Base-by-base conservation (phyloP, 1,284 basidiomycete genomes). In the Moesziomyces sp. region DNA sequence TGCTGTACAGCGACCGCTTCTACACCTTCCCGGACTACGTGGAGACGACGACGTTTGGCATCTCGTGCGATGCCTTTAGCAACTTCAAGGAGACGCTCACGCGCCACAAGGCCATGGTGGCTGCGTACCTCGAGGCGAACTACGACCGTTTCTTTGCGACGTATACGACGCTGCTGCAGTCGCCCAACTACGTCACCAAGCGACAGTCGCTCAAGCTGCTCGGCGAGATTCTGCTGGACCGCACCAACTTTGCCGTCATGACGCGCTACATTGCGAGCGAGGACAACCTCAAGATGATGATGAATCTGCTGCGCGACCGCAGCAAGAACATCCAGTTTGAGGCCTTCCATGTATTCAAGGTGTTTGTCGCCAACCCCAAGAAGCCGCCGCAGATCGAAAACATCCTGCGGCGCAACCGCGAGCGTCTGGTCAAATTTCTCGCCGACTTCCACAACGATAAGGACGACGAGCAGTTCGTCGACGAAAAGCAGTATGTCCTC, bases 321-420 rank as follows among this genome's bases (percentile, higher is more conserved):
- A 96, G 93, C 88, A 93, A 94, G 87, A 98, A 99, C 85, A 99
- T 99, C 56, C 96, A 99, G 85, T 99, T 98, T 69, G 96, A 99
- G 85, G 96, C 96, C 3, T 99, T 99, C 86, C 97, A 99, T 80
- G 97, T 99, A 35, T 99, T 99, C 89, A 99, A 99, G 89, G 96
- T 95, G 6, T 99, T 99, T 81, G 96, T 99, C 40, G 96, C 97
- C 44, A 99, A 99, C 83, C 96, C 96, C 23, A 97, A 97, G 89
- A 99, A 99, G 85, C 95, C 96, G 10, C 90, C 92, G 30, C 92
- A 94, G 80, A 97, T 99, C 68, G 94, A 96, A 80, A 87, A 86
- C 33, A 99, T 99, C 68, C 87, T 99, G 14, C 87, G 92, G 61
- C 86, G 96, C 74, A 99, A 99, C 86, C 93, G 93, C 86, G 94